phyloP scores from a whole-genome alignment of 129 eudicot species.

The Lonicera japonica region DNA sequence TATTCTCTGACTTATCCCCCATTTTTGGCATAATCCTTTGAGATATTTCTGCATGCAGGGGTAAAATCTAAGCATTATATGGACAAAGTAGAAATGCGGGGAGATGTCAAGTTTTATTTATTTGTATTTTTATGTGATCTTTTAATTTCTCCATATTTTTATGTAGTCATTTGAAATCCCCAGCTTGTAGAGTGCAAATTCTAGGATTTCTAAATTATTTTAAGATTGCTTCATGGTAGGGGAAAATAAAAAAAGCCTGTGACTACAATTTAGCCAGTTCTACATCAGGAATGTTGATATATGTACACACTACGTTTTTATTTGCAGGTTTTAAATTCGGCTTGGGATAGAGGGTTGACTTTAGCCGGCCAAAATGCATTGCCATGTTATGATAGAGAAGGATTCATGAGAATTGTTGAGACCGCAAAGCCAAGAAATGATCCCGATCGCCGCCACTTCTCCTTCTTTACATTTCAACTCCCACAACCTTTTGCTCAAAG shows the following conservation, averaged over 20 bases:
- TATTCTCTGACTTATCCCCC: too few relatives aligned
- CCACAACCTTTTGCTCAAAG: conserved; percentile 33
- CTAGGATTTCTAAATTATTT: not conserved
- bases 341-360: conserved; percentile 47
- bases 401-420: conserved; percentile 41
- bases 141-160: too few relatives aligned
- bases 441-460: conserved; percentile 45
- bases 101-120: too few relatives aligned
- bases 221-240: too few relatives aligned
- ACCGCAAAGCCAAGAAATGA: conserved; percentile 50
- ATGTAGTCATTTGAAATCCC: not conserved
- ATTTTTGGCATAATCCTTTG: too few relatives aligned
- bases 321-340: conserved; percentile 44
- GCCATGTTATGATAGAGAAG: conserved; percentile 43
- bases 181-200: not conserved
- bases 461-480: conserved; percentile 32
- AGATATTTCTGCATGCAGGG: too few relatives aligned
- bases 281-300: not conserved
- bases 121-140: too few relatives aligned
- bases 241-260: not conserved
- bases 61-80: too few relatives aligned
- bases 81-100: too few relatives aligned
- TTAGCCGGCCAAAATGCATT: conserved; percentile 47
- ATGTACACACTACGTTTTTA: not conserved
- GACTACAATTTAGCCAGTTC: too few relatives aligned